Percentiles rank a stretch among this genome's conserved stretches.
Conservation (phyloP, 768 basidiomycete genomes). For the Russula lepida region DNA sequence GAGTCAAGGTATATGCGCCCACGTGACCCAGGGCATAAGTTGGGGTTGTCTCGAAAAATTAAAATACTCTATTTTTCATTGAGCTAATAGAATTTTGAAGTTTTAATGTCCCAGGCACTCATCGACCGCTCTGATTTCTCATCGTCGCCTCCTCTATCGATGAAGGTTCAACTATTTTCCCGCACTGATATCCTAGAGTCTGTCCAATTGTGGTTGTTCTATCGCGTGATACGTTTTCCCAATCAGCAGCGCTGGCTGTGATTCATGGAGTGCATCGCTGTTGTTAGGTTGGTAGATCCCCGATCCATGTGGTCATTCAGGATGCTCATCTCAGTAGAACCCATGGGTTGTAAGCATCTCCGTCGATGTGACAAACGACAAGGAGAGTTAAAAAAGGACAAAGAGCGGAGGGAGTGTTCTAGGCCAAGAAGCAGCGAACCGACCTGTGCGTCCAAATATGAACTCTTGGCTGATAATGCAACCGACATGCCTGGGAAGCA, state of each 20-base stretch:
- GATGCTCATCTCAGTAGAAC: neutral
- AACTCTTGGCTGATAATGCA: neutral
- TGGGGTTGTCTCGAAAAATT: neutral
- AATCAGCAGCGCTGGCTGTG: neutral
- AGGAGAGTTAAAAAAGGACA: neutral
- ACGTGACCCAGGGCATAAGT: neutral
- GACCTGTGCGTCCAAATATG: neutral
- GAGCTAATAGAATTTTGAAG: too few species aligned
- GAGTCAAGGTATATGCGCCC: neutral
- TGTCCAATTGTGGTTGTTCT: neutral
- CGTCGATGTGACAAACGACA: neutral
- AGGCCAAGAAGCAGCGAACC: neutral
- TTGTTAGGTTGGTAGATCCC: constrained; percentile 3
- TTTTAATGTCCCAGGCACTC: constrained; percentile 5
- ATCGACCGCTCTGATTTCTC: neutral
- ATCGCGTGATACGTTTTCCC: neutral
- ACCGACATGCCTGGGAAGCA: constrained; percentile 1
- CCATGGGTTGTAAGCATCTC: neutral
- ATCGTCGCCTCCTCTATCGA: neutral
- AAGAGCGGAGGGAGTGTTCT: neutral
- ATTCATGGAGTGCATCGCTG: neutral
- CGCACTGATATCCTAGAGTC: neutral
- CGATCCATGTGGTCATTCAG: neutral
- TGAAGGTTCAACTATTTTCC: neutral
- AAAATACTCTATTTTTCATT: too few species aligned